These are phyloP conservation scores for Pseudozyma sp. DNA, from an alignment of 1,284 basidiomycete genomes.

Conservation along the genomic window DNA sequence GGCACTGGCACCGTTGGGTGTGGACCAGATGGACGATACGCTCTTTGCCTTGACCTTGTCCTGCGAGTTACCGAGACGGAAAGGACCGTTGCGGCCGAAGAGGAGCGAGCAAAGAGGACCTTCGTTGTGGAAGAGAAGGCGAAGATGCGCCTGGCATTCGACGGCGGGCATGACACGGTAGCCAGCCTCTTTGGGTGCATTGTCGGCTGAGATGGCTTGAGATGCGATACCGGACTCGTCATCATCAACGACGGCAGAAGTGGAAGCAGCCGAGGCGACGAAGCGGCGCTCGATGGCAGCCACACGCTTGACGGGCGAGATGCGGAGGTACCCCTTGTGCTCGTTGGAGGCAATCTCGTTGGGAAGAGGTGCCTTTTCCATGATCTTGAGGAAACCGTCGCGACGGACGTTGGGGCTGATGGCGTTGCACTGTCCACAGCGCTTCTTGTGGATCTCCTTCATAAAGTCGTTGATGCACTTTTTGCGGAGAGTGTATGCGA, in stretches of 20 bases:
- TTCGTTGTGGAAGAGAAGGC: constrained; percentile 88
- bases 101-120: constrained; percentile 83
- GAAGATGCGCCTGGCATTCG: constrained; percentile 93
- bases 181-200: constrained; percentile 56
- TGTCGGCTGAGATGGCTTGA: constrained; percentile 50
- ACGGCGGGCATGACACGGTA: constrained; percentile 84
- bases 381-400: constrained; percentile 92
- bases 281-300: constrained; percentile 40
- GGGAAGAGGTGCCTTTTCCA: constrained; percentile 73
- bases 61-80: constrained; percentile 69
- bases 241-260: constrained; percentile 19
- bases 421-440: constrained; percentile 82
- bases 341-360: constrained; percentile 44
- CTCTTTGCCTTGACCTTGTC: constrained; percentile 38
- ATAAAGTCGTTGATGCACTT: constrained; percentile 85
- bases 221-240: constrained; percentile 30
- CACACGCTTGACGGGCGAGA: constrained; percentile 58
- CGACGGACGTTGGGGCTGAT: constrained; percentile 89
- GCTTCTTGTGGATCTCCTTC: constrained; percentile 77
- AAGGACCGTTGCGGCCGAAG: constrained; percentile 91
- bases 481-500: constrained; percentile 89
- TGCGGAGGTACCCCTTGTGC: constrained; percentile 34
- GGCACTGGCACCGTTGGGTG: constrained; percentile 75
- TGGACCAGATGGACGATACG: constrained; percentile 34
- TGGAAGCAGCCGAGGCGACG: constrained; percentile 22